phyloP scores from a whole-genome alignment of 140 eudicot genomes.

The Anethum foeniculum region DNA sequence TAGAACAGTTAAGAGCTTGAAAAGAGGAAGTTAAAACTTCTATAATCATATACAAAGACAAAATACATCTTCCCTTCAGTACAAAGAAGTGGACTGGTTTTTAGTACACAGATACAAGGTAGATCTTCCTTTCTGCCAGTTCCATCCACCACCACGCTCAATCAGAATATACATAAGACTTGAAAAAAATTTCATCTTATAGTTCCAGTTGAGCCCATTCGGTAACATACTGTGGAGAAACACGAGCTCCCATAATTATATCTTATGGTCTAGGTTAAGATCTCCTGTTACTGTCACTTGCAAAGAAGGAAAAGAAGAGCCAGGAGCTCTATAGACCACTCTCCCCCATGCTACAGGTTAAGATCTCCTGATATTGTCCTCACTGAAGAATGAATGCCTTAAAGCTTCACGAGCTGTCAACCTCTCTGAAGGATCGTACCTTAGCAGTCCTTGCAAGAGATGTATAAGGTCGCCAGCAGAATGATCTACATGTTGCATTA shows the following conservation, averaged over 20 bases:
- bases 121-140: neutral
- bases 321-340: neutral
- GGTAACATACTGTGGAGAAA: neutral
- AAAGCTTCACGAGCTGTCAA: conserved; percentile 38
- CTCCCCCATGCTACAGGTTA: neutral
- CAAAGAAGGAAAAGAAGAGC: conserved; percentile 17
- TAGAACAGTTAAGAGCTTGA: no score
- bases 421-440: conserved; percentile 31
- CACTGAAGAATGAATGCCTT: conserved; percentile 30
- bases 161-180: neutral
- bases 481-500: conserved; percentile 41
- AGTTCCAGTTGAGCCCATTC: no score
- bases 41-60: neutral
- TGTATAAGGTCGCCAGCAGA: conserved; percentile 46
- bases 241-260: neutral
- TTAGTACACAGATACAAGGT: neutral
- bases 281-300: conserved; percentile 20
- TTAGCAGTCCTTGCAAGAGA: conserved; percentile 37
- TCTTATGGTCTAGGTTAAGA: neutral
- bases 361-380: conserved; percentile 20
- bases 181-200: no score
- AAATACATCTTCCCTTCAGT: neutral
- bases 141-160: neutral
- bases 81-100: neutral
- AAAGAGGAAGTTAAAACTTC: neutral